Percentiles rank a stretch among this genome's conserved stretches.
Conservation (phyloP, 106 monocot species). For the Dactylorhiza incarnata region DNA sequence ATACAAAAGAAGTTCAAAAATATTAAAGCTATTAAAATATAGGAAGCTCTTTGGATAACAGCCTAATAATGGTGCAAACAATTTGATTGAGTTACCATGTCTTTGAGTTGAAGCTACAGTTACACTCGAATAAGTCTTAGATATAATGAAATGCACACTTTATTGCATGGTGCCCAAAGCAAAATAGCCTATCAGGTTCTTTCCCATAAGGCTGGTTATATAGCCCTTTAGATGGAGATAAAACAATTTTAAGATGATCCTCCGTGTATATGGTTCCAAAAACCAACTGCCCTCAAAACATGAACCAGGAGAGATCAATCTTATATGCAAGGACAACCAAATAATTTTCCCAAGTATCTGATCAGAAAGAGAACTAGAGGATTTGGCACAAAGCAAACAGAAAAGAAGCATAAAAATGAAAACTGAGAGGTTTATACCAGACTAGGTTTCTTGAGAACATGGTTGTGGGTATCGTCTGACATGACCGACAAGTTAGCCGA, state of each 20-base stretch:
- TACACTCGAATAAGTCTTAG: background rate
- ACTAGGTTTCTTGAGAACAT: too few species aligned
- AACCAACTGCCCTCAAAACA: too few species aligned
- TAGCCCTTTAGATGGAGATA: background rate
- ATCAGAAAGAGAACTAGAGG: background rate
- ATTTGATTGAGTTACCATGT: background rate
- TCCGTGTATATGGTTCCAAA: background rate
- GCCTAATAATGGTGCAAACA: background rate
- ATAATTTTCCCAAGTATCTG: background rate
- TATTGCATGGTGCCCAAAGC: background rate
- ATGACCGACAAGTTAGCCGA: too few species aligned
- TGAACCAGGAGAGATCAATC: too few species aligned
- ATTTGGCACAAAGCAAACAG: too few species aligned
- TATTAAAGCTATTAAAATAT: background rate
- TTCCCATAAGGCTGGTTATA: background rate
- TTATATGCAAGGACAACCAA: too few species aligned
- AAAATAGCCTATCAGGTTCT: background rate
- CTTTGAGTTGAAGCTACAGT: background rate
- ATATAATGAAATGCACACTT: background rate
- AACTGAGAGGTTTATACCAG: too few species aligned
- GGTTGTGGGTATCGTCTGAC: too few species aligned
- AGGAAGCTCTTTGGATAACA: background rate
- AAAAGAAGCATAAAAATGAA: too few species aligned
- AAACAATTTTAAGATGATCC: background rate
- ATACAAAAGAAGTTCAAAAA: too few species aligned